A percentile compares a stretch with the other conserved stretches of the same genome.
Conservation (phyloP, 1,284 basidiomycete species). For the Pseudozyma sp. region DNA sequence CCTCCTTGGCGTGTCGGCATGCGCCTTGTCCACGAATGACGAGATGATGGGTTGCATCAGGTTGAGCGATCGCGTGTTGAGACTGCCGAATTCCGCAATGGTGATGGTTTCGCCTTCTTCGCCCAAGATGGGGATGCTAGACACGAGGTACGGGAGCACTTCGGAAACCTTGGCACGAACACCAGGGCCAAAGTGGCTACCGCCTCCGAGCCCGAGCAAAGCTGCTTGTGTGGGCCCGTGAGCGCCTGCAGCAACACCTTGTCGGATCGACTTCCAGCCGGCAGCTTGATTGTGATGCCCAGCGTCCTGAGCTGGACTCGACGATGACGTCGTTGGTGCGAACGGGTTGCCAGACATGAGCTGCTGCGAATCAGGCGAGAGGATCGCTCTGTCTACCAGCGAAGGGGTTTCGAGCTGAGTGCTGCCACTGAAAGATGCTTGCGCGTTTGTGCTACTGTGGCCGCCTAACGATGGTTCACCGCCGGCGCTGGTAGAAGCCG, state of each 20-base stretch:
- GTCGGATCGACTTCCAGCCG: conserved; percentile 37
- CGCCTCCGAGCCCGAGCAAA: conserved; percentile 47
- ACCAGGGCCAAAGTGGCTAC: conserved; percentile 66
- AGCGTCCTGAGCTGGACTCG: conserved; percentile 28
- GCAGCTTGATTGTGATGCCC: conserved; percentile 21
- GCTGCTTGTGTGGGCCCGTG: conserved; percentile 44
- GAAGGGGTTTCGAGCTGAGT: conserved; percentile 54
- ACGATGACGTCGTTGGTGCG: conserved; percentile 25
- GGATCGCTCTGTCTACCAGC: conserved; percentile 44
- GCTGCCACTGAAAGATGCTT: conserved; percentile 43
- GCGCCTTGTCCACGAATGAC: conserved; percentile 52
- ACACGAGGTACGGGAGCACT: conserved; percentile 58
- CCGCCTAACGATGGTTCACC: conserved; percentile 37
- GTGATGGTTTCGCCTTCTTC: conserved; percentile 56
- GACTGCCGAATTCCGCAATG: conserved; percentile 69
- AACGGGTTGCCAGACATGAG: conserved; percentile 35
- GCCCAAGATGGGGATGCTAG: conserved; percentile 52
- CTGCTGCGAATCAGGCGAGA: conserved; percentile 49
- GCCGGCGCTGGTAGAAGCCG: conserved; percentile 36
- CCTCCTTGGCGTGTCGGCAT: conserved; percentile 26
- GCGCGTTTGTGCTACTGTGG: conserved; percentile 38
- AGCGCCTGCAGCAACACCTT: conserved; percentile 21
- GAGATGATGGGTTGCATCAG: conserved; percentile 67
- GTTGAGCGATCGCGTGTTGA: conserved; percentile 66
- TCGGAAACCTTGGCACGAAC: conserved; percentile 64